Conservation (phyloP, 1,284 basidiomycete species). For the Ganoderma multipileum region DNA sequence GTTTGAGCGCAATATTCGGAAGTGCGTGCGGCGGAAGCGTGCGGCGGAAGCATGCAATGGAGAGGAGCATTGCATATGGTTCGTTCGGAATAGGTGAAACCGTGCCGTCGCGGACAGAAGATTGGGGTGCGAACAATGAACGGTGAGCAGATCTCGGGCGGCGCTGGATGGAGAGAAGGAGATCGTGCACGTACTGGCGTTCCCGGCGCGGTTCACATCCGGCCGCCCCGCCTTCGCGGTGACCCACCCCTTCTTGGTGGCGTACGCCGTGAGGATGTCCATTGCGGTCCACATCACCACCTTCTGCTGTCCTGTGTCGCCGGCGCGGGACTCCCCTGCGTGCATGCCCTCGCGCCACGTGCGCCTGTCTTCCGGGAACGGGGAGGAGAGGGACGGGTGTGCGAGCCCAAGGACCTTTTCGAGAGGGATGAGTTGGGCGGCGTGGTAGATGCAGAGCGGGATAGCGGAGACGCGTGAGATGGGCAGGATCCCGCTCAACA, state of each 20-base stretch:
- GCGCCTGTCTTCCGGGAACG: slow-evolving; percentile 63
- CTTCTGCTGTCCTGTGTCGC: slow-evolving; percentile 25
- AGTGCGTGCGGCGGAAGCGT: background rate
- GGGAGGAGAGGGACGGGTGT: slow-evolving; percentile 52
- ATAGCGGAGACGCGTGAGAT: slow-evolving; percentile 88
- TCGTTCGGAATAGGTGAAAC: too few relatives aligned
- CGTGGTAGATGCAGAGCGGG: slow-evolving; percentile 76
- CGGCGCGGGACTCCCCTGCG: slow-evolving; percentile 28
- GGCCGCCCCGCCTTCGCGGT: slow-evolving; percentile 91
- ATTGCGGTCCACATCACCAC: slow-evolving; percentile 74
- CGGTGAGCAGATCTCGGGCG: background rate
- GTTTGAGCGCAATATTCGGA: slow-evolving; percentile 4
- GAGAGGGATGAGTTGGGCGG: slow-evolving; percentile 75
- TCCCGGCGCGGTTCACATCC: slow-evolving; percentile 88
- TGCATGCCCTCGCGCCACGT: slow-evolving; percentile 68
- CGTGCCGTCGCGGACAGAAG: slow-evolving; percentile 5
- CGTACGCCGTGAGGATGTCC: slow-evolving; percentile 81
- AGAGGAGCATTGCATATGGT: background rate
- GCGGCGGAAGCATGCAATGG: background rate
- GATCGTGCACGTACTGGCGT: slow-evolving; percentile 69
- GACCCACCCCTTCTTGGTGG: slow-evolving; percentile 79
- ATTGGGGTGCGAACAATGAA: background rate
- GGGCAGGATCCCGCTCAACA: slow-evolving; percentile 83
- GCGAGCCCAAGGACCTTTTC: slow-evolving; percentile 73
- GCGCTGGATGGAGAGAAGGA: slow-evolving; percentile 17